Evolutionary conservation across 1,139 yeast species (phyloP).

Genomic region (Pneumocystis carinii): DNA sequence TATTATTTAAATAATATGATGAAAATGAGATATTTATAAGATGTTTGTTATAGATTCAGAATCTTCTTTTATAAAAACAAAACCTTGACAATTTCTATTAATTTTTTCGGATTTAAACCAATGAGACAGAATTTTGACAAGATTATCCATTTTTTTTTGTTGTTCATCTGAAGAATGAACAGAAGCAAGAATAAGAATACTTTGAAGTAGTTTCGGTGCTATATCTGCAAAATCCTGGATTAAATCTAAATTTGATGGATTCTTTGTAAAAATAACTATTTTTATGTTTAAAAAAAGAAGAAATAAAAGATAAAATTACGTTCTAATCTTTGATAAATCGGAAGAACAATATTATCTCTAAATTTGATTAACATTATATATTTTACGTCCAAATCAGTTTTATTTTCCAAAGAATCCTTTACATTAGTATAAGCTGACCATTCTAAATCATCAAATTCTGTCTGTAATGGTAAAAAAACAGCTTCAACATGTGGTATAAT

Average conservation of each 20-base stretch:
- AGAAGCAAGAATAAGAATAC: conserved; percentile 39
- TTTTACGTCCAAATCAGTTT: conserved; percentile 19
- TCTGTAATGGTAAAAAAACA: conserved; percentile 43
- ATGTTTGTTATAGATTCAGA: neutral
- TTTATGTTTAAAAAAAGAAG: conserved; percentile 23
- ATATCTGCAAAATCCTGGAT: conserved; percentile 20
- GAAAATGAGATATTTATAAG: neutral
- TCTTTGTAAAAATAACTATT: conserved; percentile 7
- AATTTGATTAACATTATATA: conserved; percentile 23
- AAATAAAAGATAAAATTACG: conserved; percentile 37
- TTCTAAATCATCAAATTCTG: conserved; percentile 33
- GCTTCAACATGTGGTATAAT: conserved; percentile 46
- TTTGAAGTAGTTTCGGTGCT: conserved; percentile 34
- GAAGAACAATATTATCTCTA: conserved; percentile 26
- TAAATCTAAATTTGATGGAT: conserved; percentile 3
- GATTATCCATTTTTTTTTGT: conserved; percentile 38
- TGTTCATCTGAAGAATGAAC: conserved; percentile 38
- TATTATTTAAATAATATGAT: neutral
- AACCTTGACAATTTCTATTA: conserved; percentile 10
- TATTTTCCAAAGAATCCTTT: neutral
- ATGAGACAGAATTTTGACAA: conserved; percentile 16
- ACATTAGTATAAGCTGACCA: neutral
- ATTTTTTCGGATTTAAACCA: conserved; percentile 6
- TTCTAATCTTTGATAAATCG: conserved; percentile 31
- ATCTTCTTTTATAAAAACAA: neutral